phyloP scores from a whole-genome alignment of 306 rosid species.

The Prunus armeniaca region DNA sequence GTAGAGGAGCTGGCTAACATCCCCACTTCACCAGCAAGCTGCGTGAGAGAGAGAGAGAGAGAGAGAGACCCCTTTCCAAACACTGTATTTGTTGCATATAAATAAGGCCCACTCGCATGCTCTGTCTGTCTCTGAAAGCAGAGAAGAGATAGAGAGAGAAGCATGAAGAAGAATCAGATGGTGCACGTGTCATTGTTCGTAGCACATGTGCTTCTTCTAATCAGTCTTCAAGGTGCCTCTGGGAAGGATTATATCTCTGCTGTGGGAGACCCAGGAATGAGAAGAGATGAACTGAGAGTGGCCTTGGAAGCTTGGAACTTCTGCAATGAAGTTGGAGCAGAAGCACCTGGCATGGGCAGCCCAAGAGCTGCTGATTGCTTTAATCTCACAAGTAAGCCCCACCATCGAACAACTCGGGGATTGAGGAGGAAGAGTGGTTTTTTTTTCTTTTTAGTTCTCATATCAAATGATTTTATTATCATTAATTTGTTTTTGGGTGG shows the following conservation, averaged over 20 bases:
- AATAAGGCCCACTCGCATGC: conserved; percentile 15
- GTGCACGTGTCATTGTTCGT: conserved; percentile 23
- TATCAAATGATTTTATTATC: too few species aligned
- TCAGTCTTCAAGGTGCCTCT: conserved; percentile 14
- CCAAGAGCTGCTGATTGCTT: conserved; percentile 88
- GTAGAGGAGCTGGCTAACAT: background rate
- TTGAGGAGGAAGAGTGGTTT: background rate
- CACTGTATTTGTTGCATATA: conserved; percentile 3
- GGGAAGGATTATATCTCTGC: conserved; percentile 39
- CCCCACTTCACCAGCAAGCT: background rate
- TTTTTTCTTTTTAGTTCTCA: background rate
- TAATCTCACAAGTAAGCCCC: conserved; percentile 51
- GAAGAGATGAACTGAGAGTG: conserved; percentile 67
- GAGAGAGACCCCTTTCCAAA: background rate
- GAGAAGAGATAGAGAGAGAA: background rate
- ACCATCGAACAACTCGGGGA: background rate
- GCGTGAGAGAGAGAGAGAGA: too few species aligned
- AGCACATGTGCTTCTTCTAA: conserved; percentile 25
- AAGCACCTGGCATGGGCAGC: conserved; percentile 76
- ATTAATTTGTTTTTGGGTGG: too few species aligned
- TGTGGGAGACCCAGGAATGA: conserved; percentile 88
- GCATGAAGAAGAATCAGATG: conserved; percentile 19
- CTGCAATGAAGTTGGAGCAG: conserved; percentile 83
- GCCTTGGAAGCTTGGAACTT: conserved; percentile 93
- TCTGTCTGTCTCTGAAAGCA: conserved; percentile 13